phyloP scores from a whole-genome alignment of 2,329 filamentous ascomycete species.

The Neurospora sp. region DNA sequence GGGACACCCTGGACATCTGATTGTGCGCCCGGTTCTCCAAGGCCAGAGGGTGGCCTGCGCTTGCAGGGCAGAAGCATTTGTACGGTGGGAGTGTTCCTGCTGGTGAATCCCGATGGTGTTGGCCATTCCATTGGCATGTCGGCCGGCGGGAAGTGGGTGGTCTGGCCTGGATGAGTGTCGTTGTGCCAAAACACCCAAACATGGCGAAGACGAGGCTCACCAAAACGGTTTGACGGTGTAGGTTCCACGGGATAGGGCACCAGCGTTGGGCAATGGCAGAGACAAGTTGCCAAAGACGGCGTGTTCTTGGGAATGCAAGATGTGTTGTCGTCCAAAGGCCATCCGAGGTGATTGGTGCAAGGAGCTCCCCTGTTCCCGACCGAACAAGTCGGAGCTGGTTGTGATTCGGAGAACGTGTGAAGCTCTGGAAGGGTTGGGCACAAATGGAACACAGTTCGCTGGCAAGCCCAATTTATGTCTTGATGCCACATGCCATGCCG shows the following conservation, averaged over 20 bases:
- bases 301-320: conserved; percentile 2
- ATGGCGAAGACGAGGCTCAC: not conserved
- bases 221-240: not conserved
- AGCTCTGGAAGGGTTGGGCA: conserved; percentile 14
- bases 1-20: not conserved
- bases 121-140: not conserved
- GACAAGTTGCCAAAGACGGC: conserved; percentile 8
- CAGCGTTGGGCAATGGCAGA: conserved; percentile 14
- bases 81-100: not conserved
- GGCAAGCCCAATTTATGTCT: conserved; percentile 14
- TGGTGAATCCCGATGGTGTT: not conserved
- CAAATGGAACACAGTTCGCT: conserved; percentile 13
- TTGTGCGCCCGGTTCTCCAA: not conserved
- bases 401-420: conserved; percentile 9
- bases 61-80: not conserved
- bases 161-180: not conserved
- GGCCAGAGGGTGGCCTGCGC: not conserved
- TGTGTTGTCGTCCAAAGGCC: conserved; percentile 15
- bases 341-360: conserved; percentile 16
- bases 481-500: conserved; percentile 13
- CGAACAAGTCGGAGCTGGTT: conserved; percentile 10
- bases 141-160: not conserved
- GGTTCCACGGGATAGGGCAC: conserved; percentile 9
- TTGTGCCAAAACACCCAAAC: not conserved
- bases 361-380: conserved; percentile 7